Conservation (phyloP, 2,329 filamentous ascomycete species). For the Bimuria novae-zelandiae region DNA sequence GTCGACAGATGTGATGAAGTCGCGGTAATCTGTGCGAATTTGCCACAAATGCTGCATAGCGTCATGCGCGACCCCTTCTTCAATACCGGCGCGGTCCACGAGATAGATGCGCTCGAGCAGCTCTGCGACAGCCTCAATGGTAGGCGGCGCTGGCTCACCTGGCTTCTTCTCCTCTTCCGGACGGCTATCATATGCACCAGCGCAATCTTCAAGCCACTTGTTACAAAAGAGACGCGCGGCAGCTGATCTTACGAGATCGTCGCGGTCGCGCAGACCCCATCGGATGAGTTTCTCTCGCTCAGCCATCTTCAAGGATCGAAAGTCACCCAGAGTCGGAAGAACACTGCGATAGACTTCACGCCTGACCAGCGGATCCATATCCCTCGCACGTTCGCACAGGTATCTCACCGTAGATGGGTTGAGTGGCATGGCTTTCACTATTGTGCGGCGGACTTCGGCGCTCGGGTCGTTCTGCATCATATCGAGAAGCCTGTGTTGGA, state of each 20-base stretch:
- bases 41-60: slow-evolving; percentile 98
- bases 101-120: slow-evolving; percentile 93
- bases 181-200: slow-evolving; percentile 65
- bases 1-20: slow-evolving; percentile 70
- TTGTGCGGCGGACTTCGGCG: slow-evolving; percentile 85
- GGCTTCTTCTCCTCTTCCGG: slow-evolving; percentile 60
- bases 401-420: slow-evolving; percentile 81
- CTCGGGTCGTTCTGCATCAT: slow-evolving; percentile 93
- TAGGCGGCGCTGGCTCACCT: slow-evolving; percentile 50
- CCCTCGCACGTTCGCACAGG: slow-evolving; percentile 86
- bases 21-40: slow-evolving; percentile 80
- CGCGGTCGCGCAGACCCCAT: slow-evolving; percentile 92
- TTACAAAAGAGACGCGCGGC: slow-evolving; percentile 88
- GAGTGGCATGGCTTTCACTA: slow-evolving; percentile 89
- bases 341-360: slow-evolving; percentile 85
- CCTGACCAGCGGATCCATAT: slow-evolving; percentile 82
- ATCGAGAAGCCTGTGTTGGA: slow-evolving; percentile 82
- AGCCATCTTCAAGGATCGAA: slow-evolving; percentile 86
- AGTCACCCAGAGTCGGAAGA: slow-evolving; percentile 87
- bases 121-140: slow-evolving; percentile 82
- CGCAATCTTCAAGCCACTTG: slow-evolving; percentile 97
- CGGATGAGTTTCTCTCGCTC: slow-evolving; percentile 95
- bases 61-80: slow-evolving; percentile 87
- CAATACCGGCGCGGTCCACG: slow-evolving; percentile 83
- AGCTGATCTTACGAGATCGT: slow-evolving; percentile 91